Evolutionary conservation across 495 filamentous ascomycete species (phyloP).

Genomic region (Neurospora tetrasperma): DNA sequence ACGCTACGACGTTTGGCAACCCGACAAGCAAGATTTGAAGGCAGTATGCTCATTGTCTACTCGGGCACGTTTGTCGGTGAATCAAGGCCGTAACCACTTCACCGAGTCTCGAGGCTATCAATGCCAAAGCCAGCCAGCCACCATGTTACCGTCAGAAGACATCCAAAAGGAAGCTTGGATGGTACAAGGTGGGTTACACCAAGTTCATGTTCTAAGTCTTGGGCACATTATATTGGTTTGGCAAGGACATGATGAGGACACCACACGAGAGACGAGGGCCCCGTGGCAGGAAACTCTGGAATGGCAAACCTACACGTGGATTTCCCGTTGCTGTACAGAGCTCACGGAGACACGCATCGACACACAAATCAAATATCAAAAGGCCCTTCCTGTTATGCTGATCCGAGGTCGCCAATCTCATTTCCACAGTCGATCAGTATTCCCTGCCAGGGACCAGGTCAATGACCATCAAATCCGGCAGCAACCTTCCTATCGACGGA

Average conservation of each 20-base stretch:
- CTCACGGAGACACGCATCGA: neutral
- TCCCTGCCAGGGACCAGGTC: neutral
- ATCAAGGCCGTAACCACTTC: neutral
- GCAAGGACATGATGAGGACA: neutral
- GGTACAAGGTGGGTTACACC: neutral
- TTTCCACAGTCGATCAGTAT: neutral
- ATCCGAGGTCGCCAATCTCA: neutral
- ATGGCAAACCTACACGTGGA: neutral
- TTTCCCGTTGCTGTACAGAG: neutral
- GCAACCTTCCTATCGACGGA: neutral
- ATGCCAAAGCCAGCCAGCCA: neutral
- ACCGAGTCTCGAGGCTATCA: neutral
- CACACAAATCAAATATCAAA: neutral
- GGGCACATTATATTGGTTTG: neutral
- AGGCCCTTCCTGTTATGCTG: neutral
- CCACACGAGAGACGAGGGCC: neutral
- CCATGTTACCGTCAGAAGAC: neutral
- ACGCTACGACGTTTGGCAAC: neutral
- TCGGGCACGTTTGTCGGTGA: neutral
- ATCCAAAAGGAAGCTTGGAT: neutral
- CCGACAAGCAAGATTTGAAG: neutral
- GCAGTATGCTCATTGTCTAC: neutral
- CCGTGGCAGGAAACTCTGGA: neutral
- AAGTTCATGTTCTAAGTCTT: neutral
- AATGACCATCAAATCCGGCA: neutral